Conservation (phyloP, 495 filamentous ascomycete genomes). For the Aspergillus nidulans region DNA sequence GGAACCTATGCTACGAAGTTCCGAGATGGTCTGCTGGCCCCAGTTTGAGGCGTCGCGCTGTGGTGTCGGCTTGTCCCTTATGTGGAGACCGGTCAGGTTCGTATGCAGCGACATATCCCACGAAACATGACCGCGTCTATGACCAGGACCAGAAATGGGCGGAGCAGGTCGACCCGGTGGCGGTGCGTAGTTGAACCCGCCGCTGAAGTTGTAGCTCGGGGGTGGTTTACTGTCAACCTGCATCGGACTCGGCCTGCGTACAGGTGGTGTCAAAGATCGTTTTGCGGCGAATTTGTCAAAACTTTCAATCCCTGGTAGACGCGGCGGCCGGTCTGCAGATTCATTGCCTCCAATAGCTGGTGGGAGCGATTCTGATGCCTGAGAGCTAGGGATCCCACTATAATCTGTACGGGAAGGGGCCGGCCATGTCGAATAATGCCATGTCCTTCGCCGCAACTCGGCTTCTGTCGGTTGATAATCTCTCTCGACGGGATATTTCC, state of each 20-base stretch:
- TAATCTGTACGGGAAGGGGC: constrained; percentile 56
- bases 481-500: constrained; percentile 61
- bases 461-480: constrained; percentile 58
- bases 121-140: constrained; percentile 57
- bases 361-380: constrained; percentile 55
- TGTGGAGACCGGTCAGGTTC: constrained; percentile 68
- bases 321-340: constrained; percentile 47
- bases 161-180: constrained; percentile 45
- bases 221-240: constrained; percentile 52
- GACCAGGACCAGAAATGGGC: constrained; percentile 48
- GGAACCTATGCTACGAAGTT: constrained; percentile 38
- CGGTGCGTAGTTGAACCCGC: constrained; percentile 43
- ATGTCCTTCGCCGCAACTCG: constrained; percentile 77
- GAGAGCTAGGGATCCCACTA: constrained; percentile 55
- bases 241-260: constrained; percentile 64
- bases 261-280: constrained; percentile 58
- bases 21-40: constrained; percentile 46
- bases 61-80: constrained; percentile 45
- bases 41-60: constrained; percentile 52
- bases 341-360: constrained; percentile 48
- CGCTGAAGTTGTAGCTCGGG: constrained; percentile 28
- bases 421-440: constrained; percentile 77
- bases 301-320: constrained; percentile 84
- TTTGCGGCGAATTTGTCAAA: constrained; percentile 66
- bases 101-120: constrained; percentile 77